A percentile compares a stretch with the other conserved stretches of the same genome.
Conservation (phyloP, 2,329 filamentous ascomycete genomes). For the Phaeophleospora eucalypticola region DNA sequence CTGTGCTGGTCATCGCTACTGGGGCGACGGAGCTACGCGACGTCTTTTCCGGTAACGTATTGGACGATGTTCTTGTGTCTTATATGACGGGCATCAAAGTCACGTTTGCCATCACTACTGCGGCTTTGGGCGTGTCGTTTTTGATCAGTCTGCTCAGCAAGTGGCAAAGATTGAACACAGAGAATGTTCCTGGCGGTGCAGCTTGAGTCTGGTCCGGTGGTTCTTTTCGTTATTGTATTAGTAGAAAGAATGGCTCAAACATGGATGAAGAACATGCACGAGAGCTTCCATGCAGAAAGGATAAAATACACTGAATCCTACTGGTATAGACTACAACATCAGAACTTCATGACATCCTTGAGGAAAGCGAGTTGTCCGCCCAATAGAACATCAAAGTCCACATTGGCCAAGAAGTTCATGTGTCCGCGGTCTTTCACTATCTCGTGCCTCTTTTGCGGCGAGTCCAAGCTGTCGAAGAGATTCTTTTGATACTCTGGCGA, state of each 20-base stretch:
- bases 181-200: background rate
- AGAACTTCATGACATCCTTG: conserved; percentile 1
- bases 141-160: background rate
- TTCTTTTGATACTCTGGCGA: background rate
- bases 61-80: conserved; percentile 54
- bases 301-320: no score
- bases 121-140: conserved; percentile 1
- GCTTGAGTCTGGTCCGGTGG: background rate
- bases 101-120: conserved; percentile 20
- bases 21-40: conserved; percentile 54
- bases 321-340: no score
- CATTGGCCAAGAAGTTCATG: background rate
- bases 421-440: background rate
- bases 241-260: no score
- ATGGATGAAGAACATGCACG: background rate
- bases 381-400: background rate
- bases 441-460: background rate
- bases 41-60: conserved; percentile 29
- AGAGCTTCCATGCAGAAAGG: no score
- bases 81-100: conserved; percentile 43
- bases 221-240: no score
- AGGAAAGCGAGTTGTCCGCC: background rate
- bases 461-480: background rate
- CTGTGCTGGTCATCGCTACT: conserved; percentile 37
- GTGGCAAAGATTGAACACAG: background rate